Conservation (phyloP, 257 asterid genomes). For the Solanum appendiculatum region DNA sequence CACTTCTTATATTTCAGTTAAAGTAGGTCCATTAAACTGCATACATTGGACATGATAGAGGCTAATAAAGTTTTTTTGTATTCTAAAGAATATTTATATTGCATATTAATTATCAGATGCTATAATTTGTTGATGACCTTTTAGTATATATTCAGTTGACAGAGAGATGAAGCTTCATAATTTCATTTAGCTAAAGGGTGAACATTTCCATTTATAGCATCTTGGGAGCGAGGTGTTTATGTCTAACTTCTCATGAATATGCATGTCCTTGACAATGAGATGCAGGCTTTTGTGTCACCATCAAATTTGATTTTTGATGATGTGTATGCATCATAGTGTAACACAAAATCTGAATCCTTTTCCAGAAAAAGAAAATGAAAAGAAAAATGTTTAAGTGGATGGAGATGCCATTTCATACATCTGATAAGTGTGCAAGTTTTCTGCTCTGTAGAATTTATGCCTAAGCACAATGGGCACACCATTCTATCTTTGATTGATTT, state of each 20-base stretch:
- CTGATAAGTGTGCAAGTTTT: not conserved
- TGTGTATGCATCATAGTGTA: not conserved
- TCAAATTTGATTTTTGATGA: not conserved
- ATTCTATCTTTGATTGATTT: conserved; percentile 1
- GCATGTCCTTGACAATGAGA: not conserved
- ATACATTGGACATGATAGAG: not conserved
- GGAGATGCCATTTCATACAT: not conserved
- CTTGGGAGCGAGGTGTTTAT: not conserved
- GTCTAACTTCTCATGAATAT: not conserved
- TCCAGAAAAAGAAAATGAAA: not conserved
- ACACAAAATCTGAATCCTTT: not conserved
- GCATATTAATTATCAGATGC: not conserved
- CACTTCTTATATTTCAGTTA: not conserved
- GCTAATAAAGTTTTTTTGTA: not conserved
- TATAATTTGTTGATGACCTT: not conserved
- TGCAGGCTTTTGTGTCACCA: not conserved
- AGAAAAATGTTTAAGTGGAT: not conserved
- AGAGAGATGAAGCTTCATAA: not conserved
- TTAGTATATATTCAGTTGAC: not conserved
- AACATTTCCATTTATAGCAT: not conserved
- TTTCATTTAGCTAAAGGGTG: not conserved
- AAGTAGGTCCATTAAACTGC: not conserved
- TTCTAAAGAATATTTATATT: not conserved
- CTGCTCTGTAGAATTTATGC: not conserved
- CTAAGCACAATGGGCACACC: not conserved